A percentile compares a stretch with the other conserved stretches of the same genome.
Conservation (phyloP, 768 basidiomycete species). For the Hydnum rufescens region DNA sequence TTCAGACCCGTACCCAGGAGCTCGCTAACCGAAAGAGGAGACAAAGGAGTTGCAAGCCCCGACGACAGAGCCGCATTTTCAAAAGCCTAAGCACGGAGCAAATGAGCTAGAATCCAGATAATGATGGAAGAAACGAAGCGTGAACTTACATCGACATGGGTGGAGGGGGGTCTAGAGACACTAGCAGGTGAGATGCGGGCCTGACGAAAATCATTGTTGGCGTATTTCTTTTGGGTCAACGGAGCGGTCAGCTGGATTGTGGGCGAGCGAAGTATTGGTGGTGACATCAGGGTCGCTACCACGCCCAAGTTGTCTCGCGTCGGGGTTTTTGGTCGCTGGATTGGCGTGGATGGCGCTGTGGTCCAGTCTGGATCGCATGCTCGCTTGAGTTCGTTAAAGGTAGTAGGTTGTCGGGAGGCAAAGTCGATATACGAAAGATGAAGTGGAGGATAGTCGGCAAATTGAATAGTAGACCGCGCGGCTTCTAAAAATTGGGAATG, state of each 20-base stretch:
- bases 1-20: background rate
- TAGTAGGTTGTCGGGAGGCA: no score
- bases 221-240: constrained; percentile 42
- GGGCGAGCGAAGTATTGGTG: constrained; percentile 47
- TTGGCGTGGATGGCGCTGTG: background rate
- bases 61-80: background rate
- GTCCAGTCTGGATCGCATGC: background rate
- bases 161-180: constrained; percentile 70
- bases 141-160: constrained; percentile 48
- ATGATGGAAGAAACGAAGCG: background rate
- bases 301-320: background rate
- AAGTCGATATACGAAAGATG: no score
- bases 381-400: background rate
- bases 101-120: background rate
- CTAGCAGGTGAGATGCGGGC: constrained; percentile 55
- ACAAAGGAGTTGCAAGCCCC: background rate
- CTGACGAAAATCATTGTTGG: constrained; percentile 63
- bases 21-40: background rate
- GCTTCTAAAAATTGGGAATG: no score
- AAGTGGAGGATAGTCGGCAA: background rate
- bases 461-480: no score
- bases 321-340: background rate
- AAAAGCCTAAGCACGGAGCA: background rate
- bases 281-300: constrained; percentile 10
- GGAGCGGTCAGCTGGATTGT: constrained; percentile 11